A percentile compares a stretch with the other conserved stretches of the same genome.
Evolutionary conservation across 805 yeast genomes (phyloP).

Genomic region (Kluyveromyces dobzhanskii): DNA sequence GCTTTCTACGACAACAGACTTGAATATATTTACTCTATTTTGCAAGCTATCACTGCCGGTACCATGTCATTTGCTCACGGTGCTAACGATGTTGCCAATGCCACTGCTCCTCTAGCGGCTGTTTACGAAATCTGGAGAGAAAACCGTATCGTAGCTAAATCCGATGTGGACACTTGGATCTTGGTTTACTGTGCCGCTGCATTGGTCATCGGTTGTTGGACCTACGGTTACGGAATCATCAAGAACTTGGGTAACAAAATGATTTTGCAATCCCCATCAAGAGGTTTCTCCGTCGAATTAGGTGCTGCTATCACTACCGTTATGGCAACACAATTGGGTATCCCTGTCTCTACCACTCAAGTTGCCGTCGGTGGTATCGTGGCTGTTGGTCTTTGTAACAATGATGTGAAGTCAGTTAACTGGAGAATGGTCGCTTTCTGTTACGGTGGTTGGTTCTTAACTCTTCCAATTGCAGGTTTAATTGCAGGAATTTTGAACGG

Average conservation of each 20-base stretch:
- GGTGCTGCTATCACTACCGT: constrained; percentile 73
- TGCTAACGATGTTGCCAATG: constrained; percentile 71
- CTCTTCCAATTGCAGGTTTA: constrained; percentile 66
- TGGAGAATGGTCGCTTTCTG: constrained; percentile 74
- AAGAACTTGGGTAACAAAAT: constrained; percentile 62
- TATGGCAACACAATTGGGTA: constrained; percentile 63
- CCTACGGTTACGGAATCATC: constrained; percentile 65
- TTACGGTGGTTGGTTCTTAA: constrained; percentile 63
- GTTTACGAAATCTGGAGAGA: constrained; percentile 54
- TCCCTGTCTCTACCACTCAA: constrained; percentile 74
- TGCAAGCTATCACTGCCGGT: constrained; percentile 66
- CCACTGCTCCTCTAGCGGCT: constrained; percentile 67
- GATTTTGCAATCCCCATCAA: constrained; percentile 67
- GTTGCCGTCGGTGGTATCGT: constrained; percentile 74
- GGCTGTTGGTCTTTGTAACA: constrained; percentile 65
- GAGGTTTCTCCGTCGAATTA: constrained; percentile 69
- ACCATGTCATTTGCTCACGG: constrained; percentile 82
- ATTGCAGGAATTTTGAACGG: constrained; percentile 61
- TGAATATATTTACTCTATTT: constrained; percentile 57
- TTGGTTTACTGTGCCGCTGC: constrained; percentile 60
- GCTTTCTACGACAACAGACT: constrained; percentile 63
- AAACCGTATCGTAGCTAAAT: constrained; percentile 35
- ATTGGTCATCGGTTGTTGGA: constrained; percentile 62
- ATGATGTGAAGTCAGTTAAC: constrained; percentile 53
- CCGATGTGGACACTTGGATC: constrained; percentile 66